Evolutionary conservation across 2,329 filamentous ascomycete species (phyloP).

Genomic region (Paecilomyces formosus): DNA sequence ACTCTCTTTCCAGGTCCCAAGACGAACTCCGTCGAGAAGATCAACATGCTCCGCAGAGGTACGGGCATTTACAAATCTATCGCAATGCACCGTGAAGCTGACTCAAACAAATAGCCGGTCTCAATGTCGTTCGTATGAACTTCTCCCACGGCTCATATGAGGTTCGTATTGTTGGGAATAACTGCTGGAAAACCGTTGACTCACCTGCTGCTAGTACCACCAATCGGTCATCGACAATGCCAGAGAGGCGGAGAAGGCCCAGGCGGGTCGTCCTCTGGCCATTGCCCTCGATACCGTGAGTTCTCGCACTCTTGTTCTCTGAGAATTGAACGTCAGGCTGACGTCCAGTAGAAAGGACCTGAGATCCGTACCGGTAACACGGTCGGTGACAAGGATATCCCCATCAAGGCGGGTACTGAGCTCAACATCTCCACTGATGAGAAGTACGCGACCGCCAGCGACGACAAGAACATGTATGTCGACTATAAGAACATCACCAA

Average conservation of each 20-base stretch:
- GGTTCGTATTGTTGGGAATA: slow-evolving; percentile 26
- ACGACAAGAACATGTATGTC: slow-evolving; percentile 92
- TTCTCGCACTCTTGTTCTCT: slow-evolving; percentile 20
- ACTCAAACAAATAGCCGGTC: slow-evolving; percentile 52
- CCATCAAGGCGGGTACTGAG: slow-evolving; percentile 73
- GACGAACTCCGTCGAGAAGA: slow-evolving; percentile 96
- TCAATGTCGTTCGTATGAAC: slow-evolving; percentile 99
- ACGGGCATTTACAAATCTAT: slow-evolving; percentile 11
- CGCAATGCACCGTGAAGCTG: slow-evolving; percentile 5
- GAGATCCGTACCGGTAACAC: slow-evolving; percentile 82
- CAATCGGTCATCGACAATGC: slow-evolving; percentile 97
- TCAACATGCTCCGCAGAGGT: slow-evolving; percentile 80
- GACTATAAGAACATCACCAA: slow-evolving; percentile 99
- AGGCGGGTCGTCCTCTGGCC: slow-evolving; percentile 79
- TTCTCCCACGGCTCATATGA: slow-evolving; percentile 91
- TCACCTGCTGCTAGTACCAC: slow-evolving; percentile 59
- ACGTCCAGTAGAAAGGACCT: slow-evolving; percentile 58
- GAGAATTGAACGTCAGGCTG: slow-evolving; percentile 1
- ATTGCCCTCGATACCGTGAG: slow-evolving; percentile 82
- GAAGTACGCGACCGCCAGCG: slow-evolving; percentile 73
- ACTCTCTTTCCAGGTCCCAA: slow-evolving; percentile 60
- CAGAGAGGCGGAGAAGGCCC: slow-evolving; percentile 70
- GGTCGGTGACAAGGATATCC: slow-evolving; percentile 61
- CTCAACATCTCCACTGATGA: slow-evolving; percentile 98
- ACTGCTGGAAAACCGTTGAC: neutral